These are phyloP conservation scores for Paecilomyces formosus DNA, from an alignment of 2,329 filamentous ascomycete species.

Conservation along the genomic window DNA sequence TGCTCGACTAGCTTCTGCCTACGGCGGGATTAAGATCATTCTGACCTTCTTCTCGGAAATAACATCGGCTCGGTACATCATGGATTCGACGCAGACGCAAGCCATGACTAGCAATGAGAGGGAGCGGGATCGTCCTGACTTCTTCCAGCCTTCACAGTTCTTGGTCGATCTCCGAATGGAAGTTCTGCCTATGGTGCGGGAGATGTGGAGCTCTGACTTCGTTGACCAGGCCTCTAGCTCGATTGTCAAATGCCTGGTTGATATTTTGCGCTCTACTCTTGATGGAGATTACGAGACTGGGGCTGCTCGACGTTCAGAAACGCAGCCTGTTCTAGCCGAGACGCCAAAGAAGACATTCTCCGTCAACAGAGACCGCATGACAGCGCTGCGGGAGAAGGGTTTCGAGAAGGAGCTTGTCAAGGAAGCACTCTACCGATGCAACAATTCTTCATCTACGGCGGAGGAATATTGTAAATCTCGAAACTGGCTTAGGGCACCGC, in stretches of 20 bases:
- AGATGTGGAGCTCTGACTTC: constrained; percentile 78
- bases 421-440: constrained; percentile 78
- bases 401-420: constrained; percentile 57
- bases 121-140: constrained; percentile 51
- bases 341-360: constrained; percentile 46
- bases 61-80: constrained; percentile 68
- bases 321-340: constrained; percentile 42
- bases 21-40: constrained; percentile 69
- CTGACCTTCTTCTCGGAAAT: constrained; percentile 73
- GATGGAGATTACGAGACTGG: constrained; percentile 67
- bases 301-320: constrained; percentile 57
- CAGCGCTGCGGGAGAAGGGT: constrained; percentile 37
- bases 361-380: constrained; percentile 42
- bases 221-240: constrained; percentile 72
- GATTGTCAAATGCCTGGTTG: constrained; percentile 71
- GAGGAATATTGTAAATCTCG: constrained; percentile 69
- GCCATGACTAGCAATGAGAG: constrained; percentile 46
- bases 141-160: constrained; percentile 65
- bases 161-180: constrained; percentile 77
- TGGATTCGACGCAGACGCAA: constrained; percentile 63
- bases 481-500: constrained; percentile 48
- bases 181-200: constrained; percentile 66
- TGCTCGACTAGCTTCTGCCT: constrained; percentile 42
- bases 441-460: constrained; percentile 55
- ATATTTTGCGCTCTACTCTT: constrained; percentile 72